A percentile compares a stretch with the other conserved stretches of the same genome.
These are phyloP conservation scores for Sutorius australiensis DNA, from an alignment of 768 basidiomycete genomes.

Conservation along the genomic window DNA sequence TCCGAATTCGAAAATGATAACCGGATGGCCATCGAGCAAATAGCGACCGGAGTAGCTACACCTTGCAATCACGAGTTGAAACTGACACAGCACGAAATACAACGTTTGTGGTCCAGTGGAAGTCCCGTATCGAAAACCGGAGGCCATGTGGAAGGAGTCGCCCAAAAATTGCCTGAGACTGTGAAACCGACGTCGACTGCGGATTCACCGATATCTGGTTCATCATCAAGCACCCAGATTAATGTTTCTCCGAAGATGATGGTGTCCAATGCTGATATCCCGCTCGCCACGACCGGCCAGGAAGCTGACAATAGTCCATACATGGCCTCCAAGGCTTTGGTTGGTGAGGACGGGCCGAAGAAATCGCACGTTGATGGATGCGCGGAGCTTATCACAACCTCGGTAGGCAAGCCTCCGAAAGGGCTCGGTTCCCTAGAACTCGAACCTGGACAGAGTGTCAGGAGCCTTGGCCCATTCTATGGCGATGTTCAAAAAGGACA, in stretches of 20 bases:
- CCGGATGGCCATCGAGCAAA: not conserved
- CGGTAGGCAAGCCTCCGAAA: not conserved
- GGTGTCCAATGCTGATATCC: constrained; percentile 2
- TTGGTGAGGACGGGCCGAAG: not conserved
- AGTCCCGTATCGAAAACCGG: not conserved
- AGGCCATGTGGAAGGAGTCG: not conserved
- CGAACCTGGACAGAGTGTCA: not conserved
- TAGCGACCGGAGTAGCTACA: not conserved
- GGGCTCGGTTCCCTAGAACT: not conserved
- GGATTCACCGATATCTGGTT: constrained; percentile 8
- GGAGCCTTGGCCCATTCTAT: not conserved
- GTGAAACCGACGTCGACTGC: not conserved
- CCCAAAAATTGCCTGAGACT: not conserved
- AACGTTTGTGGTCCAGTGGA: constrained; percentile 14
- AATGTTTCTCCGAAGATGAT: constrained; percentile 8
- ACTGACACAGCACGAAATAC: not conserved
- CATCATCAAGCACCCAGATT: constrained; percentile 16
- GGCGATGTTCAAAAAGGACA: not conserved
- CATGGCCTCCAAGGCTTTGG: not conserved
- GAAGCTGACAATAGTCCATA: not conserved
- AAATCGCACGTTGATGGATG: not conserved
- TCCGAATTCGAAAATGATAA: constrained; percentile 27
- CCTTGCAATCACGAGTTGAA: not conserved
- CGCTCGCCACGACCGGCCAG: not conserved
- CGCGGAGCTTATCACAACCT: not conserved